Evolutionary conservation across 1,284 basidiomycete genomes (phyloP).

Genomic region (Ceratobasidium sp.): DNA sequence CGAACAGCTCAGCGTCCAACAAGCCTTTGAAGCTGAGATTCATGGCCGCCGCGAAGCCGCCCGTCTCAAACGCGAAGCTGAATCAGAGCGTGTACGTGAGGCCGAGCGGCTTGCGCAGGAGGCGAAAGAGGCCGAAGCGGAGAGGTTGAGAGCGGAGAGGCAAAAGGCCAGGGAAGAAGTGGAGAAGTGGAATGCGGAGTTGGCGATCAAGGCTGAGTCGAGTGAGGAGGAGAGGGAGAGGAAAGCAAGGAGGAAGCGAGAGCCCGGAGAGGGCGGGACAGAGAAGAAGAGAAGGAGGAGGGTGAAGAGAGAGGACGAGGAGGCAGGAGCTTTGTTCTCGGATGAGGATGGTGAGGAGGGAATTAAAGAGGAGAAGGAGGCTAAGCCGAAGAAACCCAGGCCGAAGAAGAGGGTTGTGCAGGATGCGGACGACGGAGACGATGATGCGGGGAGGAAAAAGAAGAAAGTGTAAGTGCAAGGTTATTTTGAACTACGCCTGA

Average conservation of each 20-base stretch:
- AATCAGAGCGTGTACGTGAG: conserved; percentile 68
- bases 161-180: conserved; percentile 81
- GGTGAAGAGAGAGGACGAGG: conserved; percentile 53
- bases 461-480: conserved; percentile 76
- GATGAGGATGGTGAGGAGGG: conserved; percentile 38
- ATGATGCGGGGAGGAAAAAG: conserved; percentile 64
- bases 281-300: conserved; percentile 59
- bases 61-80: conserved; percentile 74
- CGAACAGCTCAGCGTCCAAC: conserved; percentile 80
- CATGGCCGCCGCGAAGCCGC: conserved; percentile 82
- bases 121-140: conserved; percentile 59
- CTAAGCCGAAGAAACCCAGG: conserved; percentile 70
- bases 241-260: conserved; percentile 68
- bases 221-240: conserved; percentile 83
- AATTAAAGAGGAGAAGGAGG: conserved; percentile 53
- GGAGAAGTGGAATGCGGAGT: conserved; percentile 77
- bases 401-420: conserved; percentile 78
- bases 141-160: conserved; percentile 70
- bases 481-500: not conserved
- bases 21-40: conserved; percentile 79
- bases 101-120: conserved; percentile 66
- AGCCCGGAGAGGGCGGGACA: conserved; percentile 56
- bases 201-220: conserved; percentile 64
- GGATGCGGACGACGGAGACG: conserved; percentile 81
- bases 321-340: conserved; percentile 51